Evolutionary conservation across 495 filamentous ascomycete genomes (phyloP).

Genomic region (Talaromyces wortmannii): DNA sequence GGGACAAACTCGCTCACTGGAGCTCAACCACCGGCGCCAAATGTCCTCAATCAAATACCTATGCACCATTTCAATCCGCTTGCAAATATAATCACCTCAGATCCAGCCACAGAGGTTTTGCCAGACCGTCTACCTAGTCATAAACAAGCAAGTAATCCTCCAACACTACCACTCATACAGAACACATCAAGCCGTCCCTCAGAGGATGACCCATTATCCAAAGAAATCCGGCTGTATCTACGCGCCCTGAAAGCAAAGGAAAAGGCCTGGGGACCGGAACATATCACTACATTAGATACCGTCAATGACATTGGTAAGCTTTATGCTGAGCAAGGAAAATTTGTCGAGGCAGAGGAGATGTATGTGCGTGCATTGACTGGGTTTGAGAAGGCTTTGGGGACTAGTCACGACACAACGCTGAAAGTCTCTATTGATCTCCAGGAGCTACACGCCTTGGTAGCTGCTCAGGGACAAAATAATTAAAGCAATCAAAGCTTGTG

Average conservation of each 20-base stretch:
- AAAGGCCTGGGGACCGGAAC: conserved; percentile 14
- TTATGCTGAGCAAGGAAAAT: not conserved
- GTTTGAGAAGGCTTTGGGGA: conserved; percentile 15
- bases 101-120: not conserved
- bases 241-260: conserved; percentile 14
- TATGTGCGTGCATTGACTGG: conserved; percentile 5
- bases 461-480: not conserved
- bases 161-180: not conserved
- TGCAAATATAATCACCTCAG: not conserved
- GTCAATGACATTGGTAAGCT: conserved; percentile 4
- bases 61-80: not conserved
- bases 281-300: not conserved
- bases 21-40: not conserved
- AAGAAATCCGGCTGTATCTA: conserved; percentile 7
- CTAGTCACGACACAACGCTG: conserved; percentile 17
- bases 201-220: not conserved
- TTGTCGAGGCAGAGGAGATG: conserved; percentile 1
- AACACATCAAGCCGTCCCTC: not conserved
- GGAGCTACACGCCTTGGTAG: not conserved
- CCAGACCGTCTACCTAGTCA: not conserved
- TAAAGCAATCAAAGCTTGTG: not conserved
- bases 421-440: not conserved
- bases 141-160: not conserved
- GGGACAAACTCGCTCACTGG: not conserved
- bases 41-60: not conserved